phyloP scores from a whole-genome alignment of 1,284 basidiomycete species.

The Meripilus lineatus region DNA sequence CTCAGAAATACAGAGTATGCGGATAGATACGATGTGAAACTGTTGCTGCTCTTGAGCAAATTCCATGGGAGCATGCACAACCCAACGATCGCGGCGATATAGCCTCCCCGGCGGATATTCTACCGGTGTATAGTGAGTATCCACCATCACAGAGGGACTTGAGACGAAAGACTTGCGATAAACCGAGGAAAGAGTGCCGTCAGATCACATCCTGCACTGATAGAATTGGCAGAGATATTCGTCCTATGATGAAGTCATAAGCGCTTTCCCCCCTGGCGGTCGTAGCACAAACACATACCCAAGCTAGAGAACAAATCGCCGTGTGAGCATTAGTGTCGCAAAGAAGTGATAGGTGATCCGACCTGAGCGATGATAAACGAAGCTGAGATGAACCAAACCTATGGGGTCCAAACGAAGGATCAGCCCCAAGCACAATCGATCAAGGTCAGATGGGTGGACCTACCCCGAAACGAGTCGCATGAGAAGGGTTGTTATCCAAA shows the following conservation, averaged over 20 bases:
- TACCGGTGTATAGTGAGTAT: conserved; percentile 16
- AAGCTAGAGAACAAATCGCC: conserved; percentile 14
- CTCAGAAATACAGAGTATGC: conserved; percentile 82
- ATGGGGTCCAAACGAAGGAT: not conserved
- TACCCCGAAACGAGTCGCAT: conserved; percentile 63
- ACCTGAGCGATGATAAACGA: conserved; percentile 74
- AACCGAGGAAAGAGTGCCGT: conserved; percentile 78
- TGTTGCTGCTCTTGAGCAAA: conserved; percentile 69
- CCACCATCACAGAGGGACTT: not conserved
- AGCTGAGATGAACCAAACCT: conserved; percentile 73
- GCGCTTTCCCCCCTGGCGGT: not conserved
- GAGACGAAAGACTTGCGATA: conserved; percentile 41
- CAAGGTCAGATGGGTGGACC: conserved; percentile 13
- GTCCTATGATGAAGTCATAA: conserved; percentile 37
- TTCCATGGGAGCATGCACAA: conserved; percentile 80
- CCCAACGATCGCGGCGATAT: conserved; percentile 72
- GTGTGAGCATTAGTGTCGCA: not conserved
- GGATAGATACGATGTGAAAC: conserved; percentile 80
- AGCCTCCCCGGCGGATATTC: conserved; percentile 84
- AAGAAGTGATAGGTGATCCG: conserved; percentile 13
- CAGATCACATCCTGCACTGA: conserved; percentile 82
- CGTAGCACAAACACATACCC: conserved; percentile 28
- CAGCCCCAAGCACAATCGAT: not conserved
- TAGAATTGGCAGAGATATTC: conserved; percentile 83
- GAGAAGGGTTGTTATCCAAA: conserved; percentile 59